Evolutionary conservation across 352 stramenopile genomes (phyloP).

Genomic region (Globisporangium cylindrosporum): DNA sequence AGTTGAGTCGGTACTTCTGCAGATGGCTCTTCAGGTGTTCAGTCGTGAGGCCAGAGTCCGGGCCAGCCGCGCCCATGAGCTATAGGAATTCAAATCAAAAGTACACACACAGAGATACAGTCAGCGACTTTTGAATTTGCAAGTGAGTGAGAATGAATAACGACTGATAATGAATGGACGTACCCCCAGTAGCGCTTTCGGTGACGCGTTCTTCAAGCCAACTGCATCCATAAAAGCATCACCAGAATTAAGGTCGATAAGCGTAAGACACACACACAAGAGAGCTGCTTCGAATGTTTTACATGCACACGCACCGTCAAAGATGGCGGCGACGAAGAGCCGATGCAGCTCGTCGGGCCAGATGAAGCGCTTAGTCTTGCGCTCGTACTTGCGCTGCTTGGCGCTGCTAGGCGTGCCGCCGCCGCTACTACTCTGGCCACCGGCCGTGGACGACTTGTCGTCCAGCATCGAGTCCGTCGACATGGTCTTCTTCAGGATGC

Average conservation of each 20-base stretch:
- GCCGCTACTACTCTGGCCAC: conserved; percentile 19
- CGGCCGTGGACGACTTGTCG: conserved; percentile 7
- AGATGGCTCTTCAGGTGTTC: conserved; percentile 87
- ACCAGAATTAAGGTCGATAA: conserved; percentile 4
- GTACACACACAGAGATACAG: conserved; percentile 14
- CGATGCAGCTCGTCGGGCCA: conserved; percentile 88
- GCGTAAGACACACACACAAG: not conserved
- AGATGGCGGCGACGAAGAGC: conserved; percentile 86
- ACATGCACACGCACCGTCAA: conserved; percentile 54
- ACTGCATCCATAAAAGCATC: conserved; percentile 30
- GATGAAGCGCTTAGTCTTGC: conserved; percentile 85
- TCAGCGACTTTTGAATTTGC: conserved; percentile 6
- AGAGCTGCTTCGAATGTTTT: no score
- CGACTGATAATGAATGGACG: conserved; percentile 14
- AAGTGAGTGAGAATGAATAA: not conserved
- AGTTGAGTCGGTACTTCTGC: conserved; percentile 89
- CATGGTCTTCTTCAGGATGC: conserved; percentile 18
- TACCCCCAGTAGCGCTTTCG: conserved; percentile 76
- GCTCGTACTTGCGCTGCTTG: conserved; percentile 84
- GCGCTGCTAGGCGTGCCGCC: conserved; percentile 19
- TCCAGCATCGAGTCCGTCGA: conserved; percentile 24
- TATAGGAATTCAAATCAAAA: conserved; percentile 16
- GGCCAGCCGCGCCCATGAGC: conserved; percentile 67
- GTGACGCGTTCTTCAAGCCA: conserved; percentile 84
- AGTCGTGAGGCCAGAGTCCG: conserved; percentile 65